Percentiles rank a stretch among this genome's conserved stretches.
phyloP scores from a whole-genome alignment of 169 alveolate genomes.

The Plasmodium chabaudi region DNA sequence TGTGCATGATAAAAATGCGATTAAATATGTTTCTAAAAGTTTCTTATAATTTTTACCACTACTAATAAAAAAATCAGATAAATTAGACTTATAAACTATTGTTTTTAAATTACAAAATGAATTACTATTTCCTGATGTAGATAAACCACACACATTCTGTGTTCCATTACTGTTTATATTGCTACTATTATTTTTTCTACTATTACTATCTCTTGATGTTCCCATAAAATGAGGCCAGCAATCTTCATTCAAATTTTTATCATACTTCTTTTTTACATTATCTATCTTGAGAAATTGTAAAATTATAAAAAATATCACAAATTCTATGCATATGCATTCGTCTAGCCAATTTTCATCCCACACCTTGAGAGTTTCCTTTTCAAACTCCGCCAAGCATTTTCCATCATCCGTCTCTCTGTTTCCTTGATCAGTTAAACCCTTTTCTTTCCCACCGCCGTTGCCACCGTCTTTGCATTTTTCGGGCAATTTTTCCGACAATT shows the following conservation, averaged over 20 bases:
- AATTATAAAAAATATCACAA: constrained; percentile 53
- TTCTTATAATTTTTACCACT: constrained; percentile 35
- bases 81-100: constrained; percentile 6
- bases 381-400: background rate
- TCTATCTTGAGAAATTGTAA: constrained; percentile 63
- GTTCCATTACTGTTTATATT: background rate
- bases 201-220: background rate
- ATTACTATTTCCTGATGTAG: background rate
- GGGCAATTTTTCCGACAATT: background rate
- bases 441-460: background rate
- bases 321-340: constrained; percentile 40
- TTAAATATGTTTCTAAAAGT: constrained; percentile 27
- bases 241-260: constrained; percentile 64
- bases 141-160: background rate
- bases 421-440: background rate
- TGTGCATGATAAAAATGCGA: constrained; percentile 34
- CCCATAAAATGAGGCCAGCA: constrained; percentile 53
- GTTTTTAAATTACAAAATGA: background rate
- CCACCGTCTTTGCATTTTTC: background rate
- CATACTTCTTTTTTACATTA: constrained; percentile 50
- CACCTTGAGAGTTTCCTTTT: background rate
- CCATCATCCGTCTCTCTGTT: background rate
- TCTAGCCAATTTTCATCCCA: constrained; percentile 46
- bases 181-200: background rate
- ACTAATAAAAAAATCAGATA: constrained; percentile 35